Evolutionary conservation across 192 early-diverging fungal species (phyloP), one percentile per base, ranked within the genome.

Genomic region (Dissophora globulifera): DNA sequence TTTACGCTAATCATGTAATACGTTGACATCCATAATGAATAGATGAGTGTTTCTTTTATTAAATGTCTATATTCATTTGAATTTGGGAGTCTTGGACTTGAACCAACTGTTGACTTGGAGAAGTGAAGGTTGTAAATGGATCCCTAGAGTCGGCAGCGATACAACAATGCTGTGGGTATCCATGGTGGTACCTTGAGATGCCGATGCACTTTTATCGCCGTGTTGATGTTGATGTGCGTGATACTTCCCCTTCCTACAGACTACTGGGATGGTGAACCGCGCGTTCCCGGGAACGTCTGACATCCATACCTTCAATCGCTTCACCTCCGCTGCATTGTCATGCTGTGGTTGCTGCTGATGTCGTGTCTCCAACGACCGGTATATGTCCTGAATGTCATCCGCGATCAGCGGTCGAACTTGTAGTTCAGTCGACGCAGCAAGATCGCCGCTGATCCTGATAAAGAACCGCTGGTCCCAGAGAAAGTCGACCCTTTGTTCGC

Each of bases 401-500:
- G 25, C 20, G 6, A 22, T 43, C 29, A 72, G n/a, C 3, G 61
- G 27, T n/a, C 61, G 60, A 42, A 75, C 22, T 10, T 2, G 31
- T 8, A 61, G 26, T 1, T 20, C 6, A 8, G n/a, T 23, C 26
- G 35, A 38, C n/a, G 35, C n/a, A 16, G 7, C 17, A 11, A 29
- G 20, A n/a, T 13, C 43, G 6, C 16, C 19, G 16, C 52, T 19
- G 22, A 38, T 38, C 17, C 42, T 29, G 38, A 76, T 27, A 30
- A 76, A 76, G 38, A 57, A 76, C 0, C 72, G 57, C 11, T 62
- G 57, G 40, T 76, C 63, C 72, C 72, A 76, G 4, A 76, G 50
- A n/a, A 76, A 3, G 20, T 67, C 58, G 5, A 55, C 25, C 2
- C 15, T 2, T 46, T 27, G 17, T 23, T 23, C 19, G 10, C 25